Conservation (phyloP, 345 rosid species). For the Cardiospermum halicacabum region DNA sequence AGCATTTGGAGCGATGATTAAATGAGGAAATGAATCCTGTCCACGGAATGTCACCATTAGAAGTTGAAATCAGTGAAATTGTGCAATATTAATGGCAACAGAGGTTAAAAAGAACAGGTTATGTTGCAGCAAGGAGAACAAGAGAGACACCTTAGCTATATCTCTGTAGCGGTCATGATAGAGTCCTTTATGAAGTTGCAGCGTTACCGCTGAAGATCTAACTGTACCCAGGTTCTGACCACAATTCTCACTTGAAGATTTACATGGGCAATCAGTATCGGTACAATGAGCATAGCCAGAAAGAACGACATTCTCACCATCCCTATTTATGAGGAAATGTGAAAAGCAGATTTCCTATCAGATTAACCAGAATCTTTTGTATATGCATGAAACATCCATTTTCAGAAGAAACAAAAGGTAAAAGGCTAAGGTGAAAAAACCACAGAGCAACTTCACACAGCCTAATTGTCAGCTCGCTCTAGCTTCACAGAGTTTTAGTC, state of each 20-base stretch:
- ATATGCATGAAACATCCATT: not conserved
- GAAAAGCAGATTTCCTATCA: constrained; percentile 7
- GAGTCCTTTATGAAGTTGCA: constrained; percentile 64
- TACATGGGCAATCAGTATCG: constrained; percentile 58
- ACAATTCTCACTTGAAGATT: constrained; percentile 27
- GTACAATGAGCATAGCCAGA: constrained; percentile 44
- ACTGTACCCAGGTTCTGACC: not conserved
- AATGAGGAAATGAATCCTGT: constrained; percentile 65
- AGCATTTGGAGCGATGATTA: constrained; percentile 81
- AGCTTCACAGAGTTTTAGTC: not conserved
- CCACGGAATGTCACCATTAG: constrained; percentile 15
- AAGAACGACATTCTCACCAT: constrained; percentile 54
- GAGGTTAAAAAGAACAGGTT: not conserved
- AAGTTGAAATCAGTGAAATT: constrained; percentile 1
- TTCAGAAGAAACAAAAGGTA: not conserved
- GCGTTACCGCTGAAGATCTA: constrained; percentile 36
- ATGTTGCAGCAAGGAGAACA: not conserved
- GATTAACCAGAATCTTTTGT: not conserved
- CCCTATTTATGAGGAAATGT: constrained; percentile 32
- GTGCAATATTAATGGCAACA: constrained; percentile 1
- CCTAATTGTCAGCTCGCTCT: not conserved
- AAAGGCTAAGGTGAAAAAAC: not conserved
- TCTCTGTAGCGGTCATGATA: constrained; percentile 70
- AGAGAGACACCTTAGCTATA: constrained; percentile 40
- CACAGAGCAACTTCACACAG: not conserved